Base-by-base conservation (phyloP, 2,329 filamentous ascomycete genomes). In the Xylariaceae sp. region DNA sequence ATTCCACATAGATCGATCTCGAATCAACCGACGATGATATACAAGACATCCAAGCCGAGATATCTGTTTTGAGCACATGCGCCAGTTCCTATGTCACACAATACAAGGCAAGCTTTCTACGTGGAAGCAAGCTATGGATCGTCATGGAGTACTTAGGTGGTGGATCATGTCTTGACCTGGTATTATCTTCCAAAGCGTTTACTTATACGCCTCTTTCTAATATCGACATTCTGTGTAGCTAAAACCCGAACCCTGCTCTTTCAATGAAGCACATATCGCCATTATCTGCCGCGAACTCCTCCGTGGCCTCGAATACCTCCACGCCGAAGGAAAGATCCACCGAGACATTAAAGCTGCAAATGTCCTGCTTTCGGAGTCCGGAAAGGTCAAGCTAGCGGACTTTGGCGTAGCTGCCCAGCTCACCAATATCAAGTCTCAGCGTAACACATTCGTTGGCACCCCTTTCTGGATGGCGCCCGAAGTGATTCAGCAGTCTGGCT, bases 11-110 rank as follows among this genome's bases (percentile, higher is more conserved):
- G 92, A 98, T 99, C 74, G 95, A 99, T 75, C 91, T 99, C 71
- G 95, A 99, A 78, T 96, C 94, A 56, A 98, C 92, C 79, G 94
- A 96, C 75, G 95, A 99, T 78, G 95, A 99, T 73, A 96, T 99
- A 58, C 90, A 93, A 74, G 95, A 99, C 73, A 98, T 99, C 56
- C 94, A 99, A 69, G 92, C 96, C 71, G 95, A 99, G 73, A 98
- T 99, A 66, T 90, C 92, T 2, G 90, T 99, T 29, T 82, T 99
- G 60, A 95, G 93, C 76, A 97, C 95, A 50, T 99, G 95, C 79
- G 90, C 90, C 65, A 97, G 93, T 73, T 89, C 90, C 44, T 96
- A 90, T 74, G 92, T 99, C 66, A 98, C 95, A 14, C 91, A 96
- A 73, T 99, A 99, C 82, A 96, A 93, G 74, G 90, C 91, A 19